Evolutionary conservation across 1,284 basidiomycete species (phyloP), one percentile per base, ranked within the genome.

Genomic region (Gymnopus androsaceus): DNA sequence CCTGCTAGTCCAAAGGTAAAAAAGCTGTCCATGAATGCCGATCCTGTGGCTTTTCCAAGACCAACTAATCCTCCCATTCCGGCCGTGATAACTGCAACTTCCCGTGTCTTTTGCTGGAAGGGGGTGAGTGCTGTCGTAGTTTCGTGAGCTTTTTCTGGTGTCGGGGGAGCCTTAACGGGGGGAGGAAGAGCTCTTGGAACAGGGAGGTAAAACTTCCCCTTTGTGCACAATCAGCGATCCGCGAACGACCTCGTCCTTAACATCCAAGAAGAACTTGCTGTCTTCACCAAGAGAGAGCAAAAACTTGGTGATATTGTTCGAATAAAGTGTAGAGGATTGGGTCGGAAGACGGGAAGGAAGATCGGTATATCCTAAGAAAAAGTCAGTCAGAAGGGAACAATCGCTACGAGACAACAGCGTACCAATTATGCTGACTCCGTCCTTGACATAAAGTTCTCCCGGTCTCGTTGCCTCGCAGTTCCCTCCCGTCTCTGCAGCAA

Each of bases 241-340:
- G 46, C 92, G 84, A 49, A 90, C 83, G 46, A 94, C 92, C 71
- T 94, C 92, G 64, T 94, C 91, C 15, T 83, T 80, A 19, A 92
- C 76, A 67, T 93, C 82, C 57, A 94, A 73, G 11, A 72, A 71
- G 68, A 85, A 93, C 44, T 75, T 79, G 46, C 76, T 78, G 57
- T 86, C 80, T 44, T 80, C 80, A 9, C 86, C 86, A 1, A 94
- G 83, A 1, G 90, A 92, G 15, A 94, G 76, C 38, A 94, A 78
- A 73, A 94, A 93, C 68, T 94, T 94, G 41, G 88, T 88, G 64
- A 94, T 87, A 67, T 94, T 94, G 72, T 94, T 94, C 11, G 92
- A 94, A 70, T 94, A 94, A 7, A 94, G 76, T 1, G 90, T 91
- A 4, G 90, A 92, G 3, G 90, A 90, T 66, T 94, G 91, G 0